These are phyloP conservation scores for Lentinula boryana DNA, from an alignment of 768 basidiomycete species.

Conservation along the genomic window DNA sequence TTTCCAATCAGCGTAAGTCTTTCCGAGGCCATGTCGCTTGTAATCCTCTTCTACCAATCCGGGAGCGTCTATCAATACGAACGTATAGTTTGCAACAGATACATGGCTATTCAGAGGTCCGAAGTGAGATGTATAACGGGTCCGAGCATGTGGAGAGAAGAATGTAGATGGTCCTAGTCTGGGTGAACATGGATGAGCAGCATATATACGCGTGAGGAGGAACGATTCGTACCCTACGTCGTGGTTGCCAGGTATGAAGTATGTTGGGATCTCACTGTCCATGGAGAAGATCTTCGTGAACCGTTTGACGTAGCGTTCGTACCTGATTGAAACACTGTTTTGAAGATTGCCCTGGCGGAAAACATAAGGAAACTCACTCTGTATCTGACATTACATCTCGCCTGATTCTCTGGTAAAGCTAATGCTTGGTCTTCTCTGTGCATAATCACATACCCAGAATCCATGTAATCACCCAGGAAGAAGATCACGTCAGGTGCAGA, in stretches of 20 bases:
- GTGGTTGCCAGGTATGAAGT: constrained; percentile 87
- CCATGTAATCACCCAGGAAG: constrained; percentile 69
- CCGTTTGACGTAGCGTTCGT: constrained; percentile 58
- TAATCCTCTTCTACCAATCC: constrained; percentile 71
- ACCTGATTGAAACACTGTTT: constrained; percentile 40
- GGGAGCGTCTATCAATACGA: constrained; percentile 70
- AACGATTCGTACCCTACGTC: constrained; percentile 61
- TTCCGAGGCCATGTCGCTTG: constrained; percentile 34
- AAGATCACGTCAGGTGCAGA: constrained; percentile 52
- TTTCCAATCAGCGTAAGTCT: constrained; percentile 41
- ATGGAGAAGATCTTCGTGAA: constrained; percentile 68
- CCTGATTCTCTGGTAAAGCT: constrained; percentile 26
- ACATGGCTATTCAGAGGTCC: constrained; percentile 64
- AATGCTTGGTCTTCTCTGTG: neutral
- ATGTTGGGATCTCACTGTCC: constrained; percentile 42
- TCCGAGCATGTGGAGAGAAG: constrained; percentile 39
- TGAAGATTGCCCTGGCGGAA: neutral
- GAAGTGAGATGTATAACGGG: constrained; percentile 70
- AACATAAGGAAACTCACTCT: constrained; percentile 50
- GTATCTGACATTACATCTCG: constrained; percentile 52
- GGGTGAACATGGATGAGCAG: neutral
- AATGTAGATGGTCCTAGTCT: constrained; percentile 40
- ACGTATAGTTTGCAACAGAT: constrained; percentile 63
- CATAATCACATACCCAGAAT: neutral
- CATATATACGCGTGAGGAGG: neutral